phyloP scores from a whole-genome alignment of 116 monocot genomes.

The Papilionanthe hybrid region DNA sequence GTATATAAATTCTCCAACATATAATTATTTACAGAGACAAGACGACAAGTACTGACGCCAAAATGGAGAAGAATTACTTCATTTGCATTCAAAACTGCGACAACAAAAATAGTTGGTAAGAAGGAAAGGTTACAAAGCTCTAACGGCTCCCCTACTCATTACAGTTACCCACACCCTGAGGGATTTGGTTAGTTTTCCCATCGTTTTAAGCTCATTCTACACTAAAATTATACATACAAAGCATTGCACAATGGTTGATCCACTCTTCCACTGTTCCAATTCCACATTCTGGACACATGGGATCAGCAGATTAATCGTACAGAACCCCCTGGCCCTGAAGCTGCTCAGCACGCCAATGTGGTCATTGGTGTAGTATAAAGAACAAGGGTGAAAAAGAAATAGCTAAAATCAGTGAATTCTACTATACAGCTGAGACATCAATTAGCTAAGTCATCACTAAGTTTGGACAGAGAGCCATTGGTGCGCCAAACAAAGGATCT shows the following conservation, averaged over 20 bases:
- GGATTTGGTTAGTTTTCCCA: neutral
- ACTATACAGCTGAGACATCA: neutral
- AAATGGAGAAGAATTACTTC: no score
- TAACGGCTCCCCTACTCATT: neutral
- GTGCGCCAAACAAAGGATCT: slow-evolving; percentile 33
- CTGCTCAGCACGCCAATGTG: neutral
- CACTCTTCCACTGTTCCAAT: neutral
- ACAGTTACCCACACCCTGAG: no score
- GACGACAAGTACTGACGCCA: no score
- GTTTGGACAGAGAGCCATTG: slow-evolving; percentile 28
- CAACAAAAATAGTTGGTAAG: neutral
- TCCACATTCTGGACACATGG: neutral
- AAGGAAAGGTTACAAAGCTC: neutral
- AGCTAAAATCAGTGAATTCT: neutral
- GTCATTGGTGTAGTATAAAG: neutral
- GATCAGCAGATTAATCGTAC: no score
- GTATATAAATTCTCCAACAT: no score
- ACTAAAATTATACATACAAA: slow-evolving; percentile 3
- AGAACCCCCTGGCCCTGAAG: no score
- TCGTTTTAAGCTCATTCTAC: neutral
- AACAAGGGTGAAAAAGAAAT: neutral
- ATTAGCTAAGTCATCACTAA: slow-evolving; percentile 54
- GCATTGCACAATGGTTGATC: slow-evolving; percentile 1
- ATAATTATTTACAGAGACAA: no score
- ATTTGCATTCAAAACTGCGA: slow-evolving; percentile 5